Conservation (phyloP, 1,139 yeast species). For the Yamadazyma mexicana region DNA sequence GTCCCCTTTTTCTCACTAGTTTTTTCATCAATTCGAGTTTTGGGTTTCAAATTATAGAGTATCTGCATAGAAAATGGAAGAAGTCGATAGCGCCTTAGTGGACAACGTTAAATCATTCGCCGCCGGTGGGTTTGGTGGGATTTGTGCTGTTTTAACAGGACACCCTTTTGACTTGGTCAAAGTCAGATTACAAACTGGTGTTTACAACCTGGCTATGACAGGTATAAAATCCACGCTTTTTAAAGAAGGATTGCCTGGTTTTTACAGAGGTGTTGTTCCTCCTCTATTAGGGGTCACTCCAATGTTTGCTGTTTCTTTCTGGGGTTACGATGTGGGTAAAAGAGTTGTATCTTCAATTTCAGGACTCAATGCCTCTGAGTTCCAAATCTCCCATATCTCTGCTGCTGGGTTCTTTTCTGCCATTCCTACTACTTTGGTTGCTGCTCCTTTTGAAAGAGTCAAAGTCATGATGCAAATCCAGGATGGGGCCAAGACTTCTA, state of each 20-base stretch:
- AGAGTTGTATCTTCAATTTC: constrained; percentile 55
- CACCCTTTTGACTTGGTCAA: constrained; percentile 95
- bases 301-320: constrained; percentile 95
- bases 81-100: constrained; percentile 48
- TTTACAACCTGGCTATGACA: constrained; percentile 58
- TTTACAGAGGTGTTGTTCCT: constrained; percentile 85
- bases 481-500: constrained; percentile 49
- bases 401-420: constrained; percentile 97
- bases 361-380: constrained; percentile 40
- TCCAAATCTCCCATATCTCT: constrained; percentile 71
- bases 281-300: constrained; percentile 96
- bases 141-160: constrained; percentile 81
- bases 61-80: constrained; percentile 33
- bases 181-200: constrained; percentile 84
- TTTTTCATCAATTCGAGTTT: background rate
- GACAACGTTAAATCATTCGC: constrained; percentile 73
- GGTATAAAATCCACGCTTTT: constrained; percentile 71
- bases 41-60: background rate
- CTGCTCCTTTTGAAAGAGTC: constrained; percentile 96
- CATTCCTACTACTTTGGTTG: constrained; percentile 89
- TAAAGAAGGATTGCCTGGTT: constrained; percentile 72
- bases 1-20: background rate
- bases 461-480: constrained; percentile 91
- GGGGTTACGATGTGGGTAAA: constrained; percentile 97
- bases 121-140: constrained; percentile 77